Conservation (phyloP, 2,329 filamentous ascomycete species). For the Fusarium secorum region DNA sequence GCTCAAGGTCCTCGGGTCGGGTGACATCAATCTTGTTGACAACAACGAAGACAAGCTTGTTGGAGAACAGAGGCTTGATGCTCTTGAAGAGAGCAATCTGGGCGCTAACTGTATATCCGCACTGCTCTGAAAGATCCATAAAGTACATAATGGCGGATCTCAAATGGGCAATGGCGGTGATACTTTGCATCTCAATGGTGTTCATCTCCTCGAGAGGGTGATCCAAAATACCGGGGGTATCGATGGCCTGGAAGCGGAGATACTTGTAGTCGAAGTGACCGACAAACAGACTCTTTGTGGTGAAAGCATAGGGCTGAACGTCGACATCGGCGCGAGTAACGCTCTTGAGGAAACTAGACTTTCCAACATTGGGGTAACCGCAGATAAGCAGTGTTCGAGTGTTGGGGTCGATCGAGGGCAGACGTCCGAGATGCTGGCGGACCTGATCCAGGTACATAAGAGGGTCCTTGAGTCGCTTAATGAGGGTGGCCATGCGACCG, state of each 20-base stretch:
- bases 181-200: conserved; percentile 98
- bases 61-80: conserved; percentile 95
- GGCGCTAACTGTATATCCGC: conserved; percentile 89
- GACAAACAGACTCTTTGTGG: conserved; percentile 95
- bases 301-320: conserved; percentile 97
- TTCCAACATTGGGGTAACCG: conserved; percentile 97
- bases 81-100: conserved; percentile 96
- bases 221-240: conserved; percentile 97
- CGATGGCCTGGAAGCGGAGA: conserved; percentile 74
- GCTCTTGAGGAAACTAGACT: conserved; percentile 92
- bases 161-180: conserved; percentile 96
- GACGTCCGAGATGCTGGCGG: conserved; percentile 93
- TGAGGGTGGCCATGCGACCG: conserved; percentile 97
- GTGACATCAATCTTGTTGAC: conserved; percentile 98
- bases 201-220: conserved; percentile 99
- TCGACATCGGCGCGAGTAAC: conserved; percentile 95
- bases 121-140: conserved; percentile 97
- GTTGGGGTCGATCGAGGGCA: conserved; percentile 98
- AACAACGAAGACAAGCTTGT: conserved; percentile 96
- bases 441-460: conserved; percentile 91
- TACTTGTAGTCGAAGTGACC: conserved; percentile 96
- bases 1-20: conserved; percentile 84
- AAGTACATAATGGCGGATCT: conserved; percentile 96
- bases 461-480: conserved; percentile 92
- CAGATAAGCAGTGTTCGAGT: conserved; percentile 95